Conservation (phyloP, 768 basidiomycete genomes). For the Astraeus odoratus region DNA sequence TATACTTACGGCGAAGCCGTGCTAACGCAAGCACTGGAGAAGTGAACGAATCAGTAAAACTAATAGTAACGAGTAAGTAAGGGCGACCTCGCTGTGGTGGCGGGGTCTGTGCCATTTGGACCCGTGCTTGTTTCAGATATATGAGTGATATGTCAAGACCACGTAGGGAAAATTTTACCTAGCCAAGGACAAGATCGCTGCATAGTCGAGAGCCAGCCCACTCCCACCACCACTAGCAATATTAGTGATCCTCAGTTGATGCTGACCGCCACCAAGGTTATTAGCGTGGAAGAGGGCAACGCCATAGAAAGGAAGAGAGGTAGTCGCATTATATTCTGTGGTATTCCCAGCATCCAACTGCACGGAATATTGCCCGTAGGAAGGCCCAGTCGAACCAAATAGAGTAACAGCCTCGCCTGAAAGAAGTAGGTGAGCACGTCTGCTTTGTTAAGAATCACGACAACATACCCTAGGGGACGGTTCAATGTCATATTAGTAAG, state of each 20-base stretch:
- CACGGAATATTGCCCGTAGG: constrained; percentile 28
- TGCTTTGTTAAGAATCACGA: not conserved
- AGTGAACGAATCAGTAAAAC: no score
- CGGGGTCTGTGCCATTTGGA: no score
- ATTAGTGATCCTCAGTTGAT: constrained; percentile 30
- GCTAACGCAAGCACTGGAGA: no score
- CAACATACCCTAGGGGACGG: constrained; percentile 16
- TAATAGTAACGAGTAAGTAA: no score
- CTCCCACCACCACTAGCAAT: constrained; percentile 13
- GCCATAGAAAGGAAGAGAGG: constrained; percentile 15
- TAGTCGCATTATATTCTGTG: constrained; percentile 4
- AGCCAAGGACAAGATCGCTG: constrained; percentile 14
- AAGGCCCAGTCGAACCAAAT: constrained; percentile 36
- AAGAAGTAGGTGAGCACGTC: not conserved
- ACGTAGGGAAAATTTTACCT: constrained; percentile 8
- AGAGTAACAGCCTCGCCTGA: constrained; percentile 39
- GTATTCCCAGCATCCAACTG: constrained; percentile 27
- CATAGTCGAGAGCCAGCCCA: constrained; percentile 29
- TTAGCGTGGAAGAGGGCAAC: constrained; percentile 28
- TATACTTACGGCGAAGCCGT: not conserved
- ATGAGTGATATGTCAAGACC: not conserved
- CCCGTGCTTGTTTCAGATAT: not conserved
- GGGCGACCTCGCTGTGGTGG: no score
- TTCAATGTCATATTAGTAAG: constrained; percentile 1
- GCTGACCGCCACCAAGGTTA: constrained; percentile 33